Percentiles rank a stretch among this genome's conserved stretches.
These are phyloP conservation scores for Asparagopsis taxiformis DNA, from an alignment of 31 red algal species.

Conservation along the genomic window DNA sequence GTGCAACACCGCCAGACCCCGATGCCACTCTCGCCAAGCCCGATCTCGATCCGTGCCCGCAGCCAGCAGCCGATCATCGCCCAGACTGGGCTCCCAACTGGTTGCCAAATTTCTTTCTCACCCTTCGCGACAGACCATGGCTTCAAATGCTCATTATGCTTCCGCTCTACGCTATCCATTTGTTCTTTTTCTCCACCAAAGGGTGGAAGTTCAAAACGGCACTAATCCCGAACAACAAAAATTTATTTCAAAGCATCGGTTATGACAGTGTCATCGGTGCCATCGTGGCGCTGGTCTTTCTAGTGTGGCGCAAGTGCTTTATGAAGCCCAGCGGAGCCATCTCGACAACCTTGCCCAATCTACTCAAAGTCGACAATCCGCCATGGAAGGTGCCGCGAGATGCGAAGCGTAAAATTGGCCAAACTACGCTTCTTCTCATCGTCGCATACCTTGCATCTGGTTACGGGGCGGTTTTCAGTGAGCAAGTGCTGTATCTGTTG, in stretches of 20 bases:
- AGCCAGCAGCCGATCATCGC: constrained; percentile 16
- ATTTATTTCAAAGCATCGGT: constrained; percentile 70
- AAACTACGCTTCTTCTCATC: constrained; percentile 80
- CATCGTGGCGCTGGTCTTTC: constrained; percentile 54
- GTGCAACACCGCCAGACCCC: too few relatives aligned
- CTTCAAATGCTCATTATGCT: constrained; percentile 74
- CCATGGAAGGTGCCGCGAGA: constrained; percentile 89
- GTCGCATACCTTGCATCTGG: constrained; percentile 94
- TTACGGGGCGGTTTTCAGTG: constrained; percentile 90
- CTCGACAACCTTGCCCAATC: too few relatives aligned
- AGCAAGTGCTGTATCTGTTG: constrained; percentile 81
- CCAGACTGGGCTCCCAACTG: constrained; percentile 79
- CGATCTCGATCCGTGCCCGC: too few relatives aligned
- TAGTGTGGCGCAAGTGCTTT: constrained; percentile 50
- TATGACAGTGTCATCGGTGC: constrained; percentile 87
- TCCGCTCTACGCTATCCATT: constrained; percentile 80
- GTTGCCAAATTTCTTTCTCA: constrained; percentile 57
- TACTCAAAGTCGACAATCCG: constrained; percentile 68
- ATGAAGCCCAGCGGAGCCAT: too few relatives aligned
- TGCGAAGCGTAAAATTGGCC: constrained; percentile 66
- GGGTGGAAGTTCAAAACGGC: constrained; percentile 69
- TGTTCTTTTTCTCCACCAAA: constrained; percentile 87
- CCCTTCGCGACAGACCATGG: constrained; percentile 49
- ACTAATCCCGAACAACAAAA: constrained; percentile 72
- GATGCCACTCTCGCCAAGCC: too few relatives aligned